Evolutionary conservation across 768 basidiomycete genomes (phyloP).

Genomic region (Hericium erinaceus): DNA sequence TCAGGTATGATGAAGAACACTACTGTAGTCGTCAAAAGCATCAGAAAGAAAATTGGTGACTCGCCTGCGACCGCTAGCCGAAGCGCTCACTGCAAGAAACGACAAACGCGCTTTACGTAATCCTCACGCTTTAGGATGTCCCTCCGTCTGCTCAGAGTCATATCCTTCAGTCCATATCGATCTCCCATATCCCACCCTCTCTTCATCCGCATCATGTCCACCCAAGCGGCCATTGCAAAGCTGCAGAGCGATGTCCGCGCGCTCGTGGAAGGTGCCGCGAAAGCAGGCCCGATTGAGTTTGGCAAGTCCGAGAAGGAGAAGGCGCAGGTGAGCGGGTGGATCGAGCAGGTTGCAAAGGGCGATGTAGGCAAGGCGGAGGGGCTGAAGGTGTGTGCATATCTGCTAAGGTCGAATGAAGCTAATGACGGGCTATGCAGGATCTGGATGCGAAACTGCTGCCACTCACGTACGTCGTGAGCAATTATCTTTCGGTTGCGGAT

Average conservation of each 20-base stretch:
- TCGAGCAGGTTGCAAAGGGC: conserved; percentile 49
- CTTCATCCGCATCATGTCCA: conserved; percentile 17
- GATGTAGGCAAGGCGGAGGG: conserved; percentile 36
- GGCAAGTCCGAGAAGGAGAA: conserved; percentile 56
- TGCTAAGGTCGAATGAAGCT: neutral
- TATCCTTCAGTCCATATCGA: conserved; percentile 2
- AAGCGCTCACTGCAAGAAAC: no score
- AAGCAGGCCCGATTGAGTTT: conserved; percentile 32
- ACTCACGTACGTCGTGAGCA: conserved; percentile 78
- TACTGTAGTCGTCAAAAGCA: no score
- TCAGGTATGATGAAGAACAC: no score
- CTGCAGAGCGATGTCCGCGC: conserved; percentile 28
- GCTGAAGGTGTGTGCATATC: conserved; percentile 36
- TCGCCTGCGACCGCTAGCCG: no score
- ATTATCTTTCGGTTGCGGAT: conserved; percentile 84
- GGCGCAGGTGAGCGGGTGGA: conserved; percentile 59
- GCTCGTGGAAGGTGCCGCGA: conserved; percentile 36
- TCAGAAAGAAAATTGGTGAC: no score
- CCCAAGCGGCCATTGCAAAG: conserved; percentile 16
- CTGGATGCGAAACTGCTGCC: conserved; percentile 64
- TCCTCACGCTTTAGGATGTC: neutral
- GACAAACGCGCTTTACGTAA: no score
- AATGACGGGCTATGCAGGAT: conserved; percentile 33
- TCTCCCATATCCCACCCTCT: neutral
- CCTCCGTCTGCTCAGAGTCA: neutral